Conservation (phyloP, 1,284 basidiomycete genomes). For the Ganoderma leucocontextum region DNA sequence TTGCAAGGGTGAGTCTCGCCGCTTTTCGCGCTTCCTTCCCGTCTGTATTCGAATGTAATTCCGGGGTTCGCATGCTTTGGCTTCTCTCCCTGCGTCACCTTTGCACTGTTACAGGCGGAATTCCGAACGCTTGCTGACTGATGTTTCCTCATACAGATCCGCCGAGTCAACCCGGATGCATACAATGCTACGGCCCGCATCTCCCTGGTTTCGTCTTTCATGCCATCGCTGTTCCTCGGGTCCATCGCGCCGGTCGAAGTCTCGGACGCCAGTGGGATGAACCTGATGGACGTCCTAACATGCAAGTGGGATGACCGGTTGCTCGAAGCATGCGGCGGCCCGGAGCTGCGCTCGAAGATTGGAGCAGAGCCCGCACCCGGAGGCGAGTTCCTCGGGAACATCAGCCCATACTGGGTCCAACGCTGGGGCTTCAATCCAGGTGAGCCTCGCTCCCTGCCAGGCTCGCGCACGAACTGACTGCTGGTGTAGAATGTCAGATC, state of each 20-base stretch:
- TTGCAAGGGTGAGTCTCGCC: slow-evolving; percentile 67
- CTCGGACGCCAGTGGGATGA: slow-evolving; percentile 93
- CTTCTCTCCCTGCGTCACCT: slow-evolving; percentile 9
- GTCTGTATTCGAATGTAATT: background rate
- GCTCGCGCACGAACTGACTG: background rate
- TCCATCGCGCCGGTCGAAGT: slow-evolving; percentile 75
- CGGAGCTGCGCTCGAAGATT: slow-evolving; percentile 75
- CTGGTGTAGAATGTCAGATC: slow-evolving; percentile 72
- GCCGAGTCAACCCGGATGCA: slow-evolving; percentile 61
- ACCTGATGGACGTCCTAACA: slow-evolving; percentile 77
- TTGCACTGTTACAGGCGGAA: background rate
- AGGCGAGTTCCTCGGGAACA: slow-evolving; percentile 69
- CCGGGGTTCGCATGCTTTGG: background rate
- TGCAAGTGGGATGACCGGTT: slow-evolving; percentile 75
- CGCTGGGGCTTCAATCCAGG: slow-evolving; percentile 81
- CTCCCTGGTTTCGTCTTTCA: slow-evolving; percentile 85
- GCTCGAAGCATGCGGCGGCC: slow-evolving; percentile 68
- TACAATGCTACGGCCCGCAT: slow-evolving; percentile 78
- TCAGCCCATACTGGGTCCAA: slow-evolving; percentile 77
- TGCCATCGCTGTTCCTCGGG: slow-evolving; percentile 82
- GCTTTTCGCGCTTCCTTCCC: background rate
- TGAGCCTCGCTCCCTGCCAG: slow-evolving; percentile 38
- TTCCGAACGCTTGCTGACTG: slow-evolving; percentile 10
- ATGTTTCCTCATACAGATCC: slow-evolving; percentile 53
- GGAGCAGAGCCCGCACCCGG: slow-evolving; percentile 84